phyloP scores from a whole-genome alignment of 345 rosid genomes.

The Boechera divaricarpa region DNA sequence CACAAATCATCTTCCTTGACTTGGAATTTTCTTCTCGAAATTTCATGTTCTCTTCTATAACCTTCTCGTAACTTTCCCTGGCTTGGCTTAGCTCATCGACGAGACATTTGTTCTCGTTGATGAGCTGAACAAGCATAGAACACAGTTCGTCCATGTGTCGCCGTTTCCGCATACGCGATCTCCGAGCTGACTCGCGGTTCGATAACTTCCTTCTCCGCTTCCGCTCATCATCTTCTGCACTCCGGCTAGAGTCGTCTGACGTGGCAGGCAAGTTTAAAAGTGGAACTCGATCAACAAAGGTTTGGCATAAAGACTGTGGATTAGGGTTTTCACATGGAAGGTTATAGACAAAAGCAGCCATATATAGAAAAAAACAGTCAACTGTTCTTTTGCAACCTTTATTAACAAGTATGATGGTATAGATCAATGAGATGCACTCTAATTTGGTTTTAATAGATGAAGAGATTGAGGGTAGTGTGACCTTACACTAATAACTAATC shows the following conservation, averaged over 20 bases:
- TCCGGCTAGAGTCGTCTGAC: slow-evolving; percentile 6
- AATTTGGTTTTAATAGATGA: slow-evolving; percentile 24
- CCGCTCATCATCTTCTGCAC: slow-evolving; percentile 30
- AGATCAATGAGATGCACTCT: neutral
- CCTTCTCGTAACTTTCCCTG: slow-evolving; percentile 15
- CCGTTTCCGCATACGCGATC: slow-evolving; percentile 39
- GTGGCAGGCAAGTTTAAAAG: neutral
- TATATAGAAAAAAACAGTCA: neutral
- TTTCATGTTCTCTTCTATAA: slow-evolving; percentile 35
- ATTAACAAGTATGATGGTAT: slow-evolving; percentile 16
- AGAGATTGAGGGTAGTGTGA: slow-evolving; percentile 2
- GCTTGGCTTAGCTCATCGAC: slow-evolving; percentile 28
- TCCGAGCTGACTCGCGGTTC: slow-evolving; percentile 42
- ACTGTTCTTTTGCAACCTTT: neutral
- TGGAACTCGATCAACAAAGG: neutral
- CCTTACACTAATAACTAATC: neutral
- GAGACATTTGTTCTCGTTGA: slow-evolving; percentile 30
- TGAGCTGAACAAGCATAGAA: slow-evolving; percentile 33
- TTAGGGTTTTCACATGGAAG: slow-evolving; percentile 13
- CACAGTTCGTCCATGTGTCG: slow-evolving; percentile 31
- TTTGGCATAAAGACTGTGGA: neutral
- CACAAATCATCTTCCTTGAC: slow-evolving; percentile 27
- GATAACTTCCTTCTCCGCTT: slow-evolving; percentile 30
- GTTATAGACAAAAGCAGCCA: slow-evolving; percentile 26
- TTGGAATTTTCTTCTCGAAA: slow-evolving; percentile 27